Evolutionary conservation across 768 basidiomycete genomes (phyloP), one percentile per base, ranked within the genome.

Genomic region (Mycena epipterygia): DNA sequence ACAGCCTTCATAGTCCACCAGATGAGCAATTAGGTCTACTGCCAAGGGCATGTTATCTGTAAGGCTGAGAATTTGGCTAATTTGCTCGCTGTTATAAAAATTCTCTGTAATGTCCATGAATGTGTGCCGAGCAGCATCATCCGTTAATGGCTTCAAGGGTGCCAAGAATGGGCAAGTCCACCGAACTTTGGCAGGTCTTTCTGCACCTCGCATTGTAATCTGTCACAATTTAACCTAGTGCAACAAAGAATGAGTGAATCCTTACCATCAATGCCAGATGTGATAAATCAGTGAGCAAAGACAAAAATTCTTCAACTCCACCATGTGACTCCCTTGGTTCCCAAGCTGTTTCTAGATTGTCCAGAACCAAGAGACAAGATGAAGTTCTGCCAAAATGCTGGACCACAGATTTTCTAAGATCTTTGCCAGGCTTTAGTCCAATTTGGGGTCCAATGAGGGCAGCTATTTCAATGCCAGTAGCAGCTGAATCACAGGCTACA

Each of bases 151-250:
- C 33, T 37, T 30, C 32, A 68, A 25, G 6, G 68, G 52, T 2
- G 52, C 37, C 27, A 68, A 23, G 32, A 68, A 68, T 19, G 67
- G 67, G 3, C 60, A 21, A 37, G 37, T 68, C 67, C 67, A 68
- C 4, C 41, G 27, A 1, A 68, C 57, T 39, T 30, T 27, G 3
- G 25, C 44, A 3, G 68, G 68, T 11, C 53, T 30, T 39, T 69
- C 68, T 6, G 68, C 61, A 5, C 68, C 68, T 16, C 68, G 51
- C 68, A 69, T 69, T 17, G 68, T 69, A 32, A 69, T 56, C 68
- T 69, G 42, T 42, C 48, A 23, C 23, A 23, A 48, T 48, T 25
- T 53, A 21, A 12, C 25, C 4, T 3, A 30, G 42, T 12, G 1
- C 29, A 8, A 3, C n/a, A 46, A 23, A 23, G n/a, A 23, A 25